Base-by-base conservation (phyloP, 345 rosid genomes). In the Zanthoxylum bungeanum region DNA sequence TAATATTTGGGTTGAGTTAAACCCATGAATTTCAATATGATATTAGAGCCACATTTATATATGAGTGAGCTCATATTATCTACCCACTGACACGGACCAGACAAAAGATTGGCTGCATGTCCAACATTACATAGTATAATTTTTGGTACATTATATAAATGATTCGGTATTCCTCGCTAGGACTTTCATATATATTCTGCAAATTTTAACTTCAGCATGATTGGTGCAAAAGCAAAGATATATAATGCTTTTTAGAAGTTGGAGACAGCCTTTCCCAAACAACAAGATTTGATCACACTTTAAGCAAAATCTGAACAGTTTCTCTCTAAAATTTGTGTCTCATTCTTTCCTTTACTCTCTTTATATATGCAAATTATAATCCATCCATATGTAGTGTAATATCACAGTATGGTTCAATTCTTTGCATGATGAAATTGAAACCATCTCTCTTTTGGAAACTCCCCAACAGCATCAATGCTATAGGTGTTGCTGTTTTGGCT, bases 211-310 rank as follows among this genome's bases (percentile, higher is more conserved):
- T n/a, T 60, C 69, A 27, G 34, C 60, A 12, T 68, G 59, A 78
- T 76, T 76, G 83, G 79, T 44, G 60, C 16, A 69, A 64, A 75
- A 68, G 73, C 66, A 75, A 67, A 39, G 64, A 64, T 30, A 30
- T 65, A 51, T 73, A 68, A 44, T 44, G 49, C 49, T 62, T 52
- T 69, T 70, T 63, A 44, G 63, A 69, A 69, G 71, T 75, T 72
- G 80, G 78, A 31, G 78, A 82, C 78, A 73, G 78, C 66, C 60
- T 73, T 76, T 73, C 56, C 8, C 60, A 68, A 64, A 3, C 78
- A 82, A 75, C 73, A 70, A 73, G 74, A 81, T 75, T 69, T 65
- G 69, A 69, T 65, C 44, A 57, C 58, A 73, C 71, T 66, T n/a
- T 73, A 59, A 68, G 30, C 58, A 69, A 74, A 68, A 74, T 80